phyloP scores from a whole-genome alignment of 805 yeast species.

The Metschnikowia lochheadii region DNA sequence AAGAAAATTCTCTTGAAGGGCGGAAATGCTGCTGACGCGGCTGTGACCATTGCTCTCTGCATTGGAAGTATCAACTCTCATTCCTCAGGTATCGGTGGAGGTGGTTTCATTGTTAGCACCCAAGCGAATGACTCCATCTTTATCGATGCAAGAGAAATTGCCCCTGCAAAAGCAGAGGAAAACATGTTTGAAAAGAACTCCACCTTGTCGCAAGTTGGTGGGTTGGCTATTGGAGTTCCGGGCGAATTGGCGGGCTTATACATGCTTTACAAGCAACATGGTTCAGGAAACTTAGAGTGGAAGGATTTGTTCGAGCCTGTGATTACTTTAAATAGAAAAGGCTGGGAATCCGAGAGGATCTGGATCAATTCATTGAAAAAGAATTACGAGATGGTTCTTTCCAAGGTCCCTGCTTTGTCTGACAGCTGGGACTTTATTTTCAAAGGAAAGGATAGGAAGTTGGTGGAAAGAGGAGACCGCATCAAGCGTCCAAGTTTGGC shows the following conservation, averaged over 20 bases:
- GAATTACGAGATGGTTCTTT: conserved; percentile 21
- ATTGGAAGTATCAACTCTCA: conserved; percentile 80
- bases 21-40: conserved; percentile 92
- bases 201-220: conserved; percentile 63
- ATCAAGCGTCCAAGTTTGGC: conserved; percentile 62
- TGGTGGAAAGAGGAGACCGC: conserved; percentile 52
- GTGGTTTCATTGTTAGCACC: conserved; percentile 59
- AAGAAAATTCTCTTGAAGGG: conserved; percentile 47
- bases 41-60: conserved; percentile 83
- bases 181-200: conserved; percentile 59
- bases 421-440: conserved; percentile 58
- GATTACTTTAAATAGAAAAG: conserved; percentile 55
- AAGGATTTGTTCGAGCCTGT: conserved; percentile 71
- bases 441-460: conserved; percentile 19
- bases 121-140: conserved; percentile 43
- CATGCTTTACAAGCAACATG: conserved; percentile 53
- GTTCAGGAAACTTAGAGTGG: conserved; percentile 75
- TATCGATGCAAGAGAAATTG: conserved; percentile 86
- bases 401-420: conserved; percentile 23
- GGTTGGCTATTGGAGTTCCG: conserved; percentile 84
- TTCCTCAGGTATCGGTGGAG: conserved; percentile 92
- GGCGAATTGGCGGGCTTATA: conserved; percentile 89
- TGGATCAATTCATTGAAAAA: conserved; percentile 35
- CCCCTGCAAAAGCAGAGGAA: conserved; percentile 60
- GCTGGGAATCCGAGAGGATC: conserved; percentile 32